phyloP scores from a whole-genome alignment of 2,329 filamentous ascomycete genomes.

The Ambrosiella xylebori region DNA sequence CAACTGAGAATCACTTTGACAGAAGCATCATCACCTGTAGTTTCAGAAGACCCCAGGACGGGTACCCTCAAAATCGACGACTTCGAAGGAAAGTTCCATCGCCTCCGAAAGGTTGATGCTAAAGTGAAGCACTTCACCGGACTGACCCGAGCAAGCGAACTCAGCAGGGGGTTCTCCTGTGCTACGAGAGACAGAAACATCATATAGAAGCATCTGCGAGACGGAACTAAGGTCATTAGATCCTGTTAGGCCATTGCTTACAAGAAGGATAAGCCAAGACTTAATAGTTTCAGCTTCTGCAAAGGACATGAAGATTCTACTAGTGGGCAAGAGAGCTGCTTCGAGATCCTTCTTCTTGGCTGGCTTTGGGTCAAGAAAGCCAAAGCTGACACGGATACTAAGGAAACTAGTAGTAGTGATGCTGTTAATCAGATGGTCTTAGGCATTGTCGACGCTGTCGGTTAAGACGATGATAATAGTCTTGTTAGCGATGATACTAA shows the following conservation, averaged over 20 bases:
- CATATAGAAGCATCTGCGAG: conserved; percentile 12
- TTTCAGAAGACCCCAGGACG: conserved; percentile 2
- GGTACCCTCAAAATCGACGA: conserved; percentile 9
- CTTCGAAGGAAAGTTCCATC: conserved; percentile 11
- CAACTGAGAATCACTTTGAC: background rate
- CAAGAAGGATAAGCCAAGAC: conserved; percentile 14
- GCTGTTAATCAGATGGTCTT: conserved; percentile 9
- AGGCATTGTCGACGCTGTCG: conserved; percentile 14
- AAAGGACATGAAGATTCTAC: conserved; percentile 14
- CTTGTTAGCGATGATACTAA: conserved; percentile 11
- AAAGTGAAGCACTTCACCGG: conserved; percentile 12
- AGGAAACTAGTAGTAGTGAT: conserved; percentile 11
- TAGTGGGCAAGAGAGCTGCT: conserved; percentile 12
- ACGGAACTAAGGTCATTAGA: conserved; percentile 4
- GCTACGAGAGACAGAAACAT: conserved; percentile 13
- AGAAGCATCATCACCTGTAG: conserved; percentile 4
- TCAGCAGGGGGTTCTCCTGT: conserved; percentile 6
- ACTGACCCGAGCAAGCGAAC: conserved; percentile 12
- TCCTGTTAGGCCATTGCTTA: conserved; percentile 14
- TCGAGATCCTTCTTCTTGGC: conserved; percentile 9
- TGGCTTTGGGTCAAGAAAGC: conserved; percentile 14
- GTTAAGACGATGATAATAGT: conserved; percentile 15
- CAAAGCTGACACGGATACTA: conserved; percentile 15
- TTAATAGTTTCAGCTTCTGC: conserved; percentile 14
- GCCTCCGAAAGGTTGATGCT: conserved; percentile 11